Evolutionary conservation across 2,329 filamentous ascomycete genomes (phyloP).

Genomic region (Colletotrichum sp.): DNA sequence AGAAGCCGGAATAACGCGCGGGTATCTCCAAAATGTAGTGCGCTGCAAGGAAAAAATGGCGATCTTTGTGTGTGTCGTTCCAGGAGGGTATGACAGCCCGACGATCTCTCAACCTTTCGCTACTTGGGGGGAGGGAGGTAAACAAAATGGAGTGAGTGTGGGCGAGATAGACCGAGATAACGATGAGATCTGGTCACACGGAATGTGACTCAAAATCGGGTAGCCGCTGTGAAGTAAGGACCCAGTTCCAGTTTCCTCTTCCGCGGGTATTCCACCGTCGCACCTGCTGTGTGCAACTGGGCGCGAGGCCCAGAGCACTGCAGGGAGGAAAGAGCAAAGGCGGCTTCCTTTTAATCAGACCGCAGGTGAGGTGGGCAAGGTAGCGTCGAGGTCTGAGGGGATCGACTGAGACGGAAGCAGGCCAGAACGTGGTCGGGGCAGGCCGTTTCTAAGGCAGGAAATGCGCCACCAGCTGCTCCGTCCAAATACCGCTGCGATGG

Average conservation of each 20-base stretch:
- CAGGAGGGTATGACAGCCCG: background rate
- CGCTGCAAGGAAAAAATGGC: background rate
- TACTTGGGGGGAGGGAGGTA: background rate
- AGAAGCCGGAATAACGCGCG: slow-evolving; percentile 1
- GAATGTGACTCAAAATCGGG: slow-evolving; percentile 18
- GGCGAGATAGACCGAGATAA: background rate
- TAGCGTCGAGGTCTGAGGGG: background rate
- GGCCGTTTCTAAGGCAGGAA: background rate
- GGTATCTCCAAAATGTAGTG: slow-evolving; percentile 15
- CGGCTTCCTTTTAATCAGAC: background rate
- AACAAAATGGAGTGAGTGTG: background rate
- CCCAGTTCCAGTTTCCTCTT: background rate
- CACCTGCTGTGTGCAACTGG: slow-evolving; percentile 12
- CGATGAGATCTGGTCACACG: background rate
- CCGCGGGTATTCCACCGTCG: background rate
- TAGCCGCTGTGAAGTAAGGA: background rate
- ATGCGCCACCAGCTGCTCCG: background rate
- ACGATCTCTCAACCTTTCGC: background rate
- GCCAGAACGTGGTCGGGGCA: slow-evolving; percentile 5
- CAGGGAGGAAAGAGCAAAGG: background rate
- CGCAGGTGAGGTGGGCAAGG: background rate
- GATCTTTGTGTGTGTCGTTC: background rate
- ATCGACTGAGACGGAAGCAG: background rate
- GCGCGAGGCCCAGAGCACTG: slow-evolving; percentile 17
- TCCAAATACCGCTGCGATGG: background rate